A percentile compares a stretch with the other conserved stretches of the same genome.
Conservation (phyloP, 108 stramenopile species). For the Pinguiococcus pyrenoidosus region DNA sequence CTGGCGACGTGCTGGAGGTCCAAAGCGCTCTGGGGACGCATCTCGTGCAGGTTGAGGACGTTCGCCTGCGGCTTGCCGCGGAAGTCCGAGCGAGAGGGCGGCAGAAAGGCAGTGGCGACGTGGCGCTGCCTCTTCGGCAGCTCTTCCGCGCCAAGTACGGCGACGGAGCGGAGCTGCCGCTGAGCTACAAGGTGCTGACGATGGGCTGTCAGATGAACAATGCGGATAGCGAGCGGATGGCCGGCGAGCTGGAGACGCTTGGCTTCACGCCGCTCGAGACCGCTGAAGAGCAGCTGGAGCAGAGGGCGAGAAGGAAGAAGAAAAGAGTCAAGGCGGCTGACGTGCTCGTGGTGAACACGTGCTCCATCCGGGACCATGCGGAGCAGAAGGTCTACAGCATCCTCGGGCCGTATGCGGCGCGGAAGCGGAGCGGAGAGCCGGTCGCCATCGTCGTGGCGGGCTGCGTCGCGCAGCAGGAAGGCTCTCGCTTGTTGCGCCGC, state of each 20-base stretch:
- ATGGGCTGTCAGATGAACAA: constrained; percentile 97
- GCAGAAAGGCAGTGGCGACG: too few species aligned
- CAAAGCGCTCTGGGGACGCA: too few species aligned
- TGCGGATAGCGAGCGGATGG: constrained; percentile 88
- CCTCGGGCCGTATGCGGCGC: constrained; percentile 27
- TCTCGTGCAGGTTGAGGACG: too few species aligned
- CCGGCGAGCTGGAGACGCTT: constrained; percentile 69
- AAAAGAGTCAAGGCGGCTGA: too few species aligned
- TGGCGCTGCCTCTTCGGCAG: too few species aligned
- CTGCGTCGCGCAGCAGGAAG: constrained; percentile 94
- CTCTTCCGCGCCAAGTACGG: too few species aligned
- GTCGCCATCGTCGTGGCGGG: constrained; percentile 83
- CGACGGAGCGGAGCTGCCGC: too few species aligned
- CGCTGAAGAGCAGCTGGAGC: background rate
- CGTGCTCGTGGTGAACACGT: constrained; percentile 87
- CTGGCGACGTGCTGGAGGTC: too few species aligned
- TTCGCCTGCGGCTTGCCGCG: too few species aligned
- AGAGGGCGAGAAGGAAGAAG: too few species aligned
- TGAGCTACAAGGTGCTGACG: too few species aligned
- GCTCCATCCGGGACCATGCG: constrained; percentile 89
- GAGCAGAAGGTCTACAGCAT: constrained; percentile 73
- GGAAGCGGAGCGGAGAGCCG: constrained; percentile 55
- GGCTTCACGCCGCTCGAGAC: constrained; percentile 34
- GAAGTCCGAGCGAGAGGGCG: too few species aligned
- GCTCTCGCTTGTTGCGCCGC: constrained; percentile 61